Base-by-base conservation (phyloP, 2,329 filamentous ascomycete genomes). In the Monosporascus sp. region DNA sequence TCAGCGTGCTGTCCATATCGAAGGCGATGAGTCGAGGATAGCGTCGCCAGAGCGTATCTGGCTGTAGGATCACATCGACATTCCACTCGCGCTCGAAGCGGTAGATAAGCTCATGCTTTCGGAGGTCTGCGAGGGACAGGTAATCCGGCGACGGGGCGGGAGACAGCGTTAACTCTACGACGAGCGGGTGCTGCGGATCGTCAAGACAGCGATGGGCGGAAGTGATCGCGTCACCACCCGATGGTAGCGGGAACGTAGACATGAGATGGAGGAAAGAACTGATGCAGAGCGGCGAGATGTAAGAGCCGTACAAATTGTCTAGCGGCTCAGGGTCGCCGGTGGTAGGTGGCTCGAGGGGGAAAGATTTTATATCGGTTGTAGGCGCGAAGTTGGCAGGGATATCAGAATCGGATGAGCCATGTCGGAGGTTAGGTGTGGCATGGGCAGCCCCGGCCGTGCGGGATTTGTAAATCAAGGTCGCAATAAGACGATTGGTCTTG, bases 1-100 rank as follows among this genome's bases (percentile, higher is more conserved):
- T 97, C 55, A 99, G 81, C 0, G 94, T 99, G 70, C 88, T 94
- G 74, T 99, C 94, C 94, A 99, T 99, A 70, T 99, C 94, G 66
- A 99, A 99, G 35, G 97, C 90, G 3, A 93, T 91, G 11, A 97
- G 78, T 8, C 93, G 83, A 60, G 92, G 92, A 70, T 95, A 83
- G 27, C 87, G 81, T 54, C 90, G 79, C 76, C 87, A 90, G 35
- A 93, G 77, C 31, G 76, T 81, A 65, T 93, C 89, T 41, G 72
- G 72, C 70, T 95, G 89, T 57, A 96, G 77, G 20, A 89, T 82
- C 15, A 93, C 87, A 70, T 95, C 89, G 41, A 94, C 86, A 64
- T 91, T 92, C 89, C 90, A 95, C 68, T 93, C 88, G 57, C 84
- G 82, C 78, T 96, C 90, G 64, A 95, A 95, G 18, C 85, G 81